These are phyloP conservation scores for Chlamydomonas schloesseri DNA, from an alignment of 139 green algal genomes.

Conservation along the genomic window DNA sequence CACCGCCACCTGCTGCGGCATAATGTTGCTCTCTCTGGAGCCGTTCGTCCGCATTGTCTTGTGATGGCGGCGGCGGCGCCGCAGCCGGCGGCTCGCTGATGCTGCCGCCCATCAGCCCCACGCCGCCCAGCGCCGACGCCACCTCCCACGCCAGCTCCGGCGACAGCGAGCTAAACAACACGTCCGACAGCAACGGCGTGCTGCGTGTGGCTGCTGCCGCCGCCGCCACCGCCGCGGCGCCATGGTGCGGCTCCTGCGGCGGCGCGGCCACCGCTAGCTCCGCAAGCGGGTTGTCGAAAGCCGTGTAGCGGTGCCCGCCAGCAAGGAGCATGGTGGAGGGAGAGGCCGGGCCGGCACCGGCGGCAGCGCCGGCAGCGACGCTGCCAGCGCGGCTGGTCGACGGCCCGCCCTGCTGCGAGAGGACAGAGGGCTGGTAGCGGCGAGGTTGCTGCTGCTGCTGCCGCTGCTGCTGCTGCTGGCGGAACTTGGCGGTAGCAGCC, in stretches of 20 bases:
- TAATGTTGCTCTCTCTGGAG: neutral
- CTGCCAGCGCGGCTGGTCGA: no score
- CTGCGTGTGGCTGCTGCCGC: neutral
- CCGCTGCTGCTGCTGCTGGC: neutral
- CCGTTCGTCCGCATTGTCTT: neutral
- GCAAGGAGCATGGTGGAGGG: neutral
- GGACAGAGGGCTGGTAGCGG: neutral
- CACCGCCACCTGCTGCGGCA: neutral
- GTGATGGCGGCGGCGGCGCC: neutral
- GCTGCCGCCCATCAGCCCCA: neutral
- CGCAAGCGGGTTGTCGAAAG: constrained; percentile 22
- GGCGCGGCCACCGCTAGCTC: neutral
- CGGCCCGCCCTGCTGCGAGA: no score
- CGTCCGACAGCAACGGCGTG: constrained; percentile 17
- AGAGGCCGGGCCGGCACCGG: neutral
- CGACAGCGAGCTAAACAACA: constrained; percentile 9
- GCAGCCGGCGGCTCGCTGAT: neutral
- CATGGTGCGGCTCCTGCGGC: neutral
- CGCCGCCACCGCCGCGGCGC: neutral
- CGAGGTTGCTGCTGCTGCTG: neutral
- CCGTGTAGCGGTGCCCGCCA: neutral
- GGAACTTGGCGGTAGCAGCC: neutral
- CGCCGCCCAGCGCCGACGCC: constrained; percentile 3
- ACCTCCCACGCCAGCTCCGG: constrained; percentile 30
- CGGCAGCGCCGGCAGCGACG: neutral